phyloP scores from a whole-genome alignment of 352 stramenopile genomes.

The Phytophthora melonis region DNA sequence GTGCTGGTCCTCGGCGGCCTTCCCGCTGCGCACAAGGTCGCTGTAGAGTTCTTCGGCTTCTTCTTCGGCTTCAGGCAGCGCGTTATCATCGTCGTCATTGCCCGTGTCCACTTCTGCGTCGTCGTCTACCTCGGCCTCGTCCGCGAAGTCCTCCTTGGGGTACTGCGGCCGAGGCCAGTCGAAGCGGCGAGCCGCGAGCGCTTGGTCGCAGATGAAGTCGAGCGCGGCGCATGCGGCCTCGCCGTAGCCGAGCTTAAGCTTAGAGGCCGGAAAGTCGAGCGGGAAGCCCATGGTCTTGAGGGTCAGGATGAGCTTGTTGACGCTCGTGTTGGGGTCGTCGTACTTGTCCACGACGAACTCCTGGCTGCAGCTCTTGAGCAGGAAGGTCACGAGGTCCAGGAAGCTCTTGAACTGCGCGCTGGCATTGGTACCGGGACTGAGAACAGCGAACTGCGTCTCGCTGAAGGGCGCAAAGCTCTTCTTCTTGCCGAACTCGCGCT shows the following conservation, averaged over 20 bases:
- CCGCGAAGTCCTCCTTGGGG: constrained; percentile 84
- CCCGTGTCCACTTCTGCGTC: constrained; percentile 65
- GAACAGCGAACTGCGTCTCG: constrained; percentile 77
- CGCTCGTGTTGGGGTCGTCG: constrained; percentile 87
- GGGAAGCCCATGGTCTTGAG: constrained; percentile 86
- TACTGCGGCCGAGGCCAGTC: constrained; percentile 75
- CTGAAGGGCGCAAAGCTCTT: constrained; percentile 75
- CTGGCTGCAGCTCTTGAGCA: constrained; percentile 83
- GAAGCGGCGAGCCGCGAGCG: constrained; percentile 68
- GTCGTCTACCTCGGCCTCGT: constrained; percentile 81
- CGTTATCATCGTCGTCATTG: constrained; percentile 58
- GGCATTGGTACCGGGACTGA: constrained; percentile 56
- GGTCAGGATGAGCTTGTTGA: constrained; percentile 89
- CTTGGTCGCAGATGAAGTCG: constrained; percentile 88
- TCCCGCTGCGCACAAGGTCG: constrained; percentile 48
- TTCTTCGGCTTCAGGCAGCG: constrained; percentile 46
- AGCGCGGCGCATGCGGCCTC: constrained; percentile 77
- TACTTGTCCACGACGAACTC: constrained; percentile 90
- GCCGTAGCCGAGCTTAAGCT: constrained; percentile 82
- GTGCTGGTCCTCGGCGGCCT: constrained; percentile 47
- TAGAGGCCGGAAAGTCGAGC: constrained; percentile 83
- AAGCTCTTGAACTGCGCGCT: constrained; percentile 87
- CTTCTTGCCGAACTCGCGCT: constrained; percentile 85
- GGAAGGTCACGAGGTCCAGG: constrained; percentile 71
- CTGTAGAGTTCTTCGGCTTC: constrained; percentile 76